Evolutionary conservation across 306 rosid species (phyloP).

Genomic region (Chamaecrista fasciculata): DNA sequence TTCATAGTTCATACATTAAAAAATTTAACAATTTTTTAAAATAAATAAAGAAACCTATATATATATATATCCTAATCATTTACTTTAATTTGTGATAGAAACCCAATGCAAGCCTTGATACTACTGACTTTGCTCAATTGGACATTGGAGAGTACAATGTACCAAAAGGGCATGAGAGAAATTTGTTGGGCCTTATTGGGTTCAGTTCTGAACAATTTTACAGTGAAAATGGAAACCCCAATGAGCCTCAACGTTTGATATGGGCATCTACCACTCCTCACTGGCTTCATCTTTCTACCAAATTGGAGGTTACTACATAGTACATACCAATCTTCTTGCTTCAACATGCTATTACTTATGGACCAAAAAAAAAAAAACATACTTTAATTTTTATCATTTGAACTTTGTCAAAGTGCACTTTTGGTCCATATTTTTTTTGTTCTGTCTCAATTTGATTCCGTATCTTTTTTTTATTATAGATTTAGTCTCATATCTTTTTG

Average conservation of each 20-base stretch:
- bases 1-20: no score
- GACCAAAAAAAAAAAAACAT: no score
- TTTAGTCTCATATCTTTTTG: no score
- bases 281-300: slow-evolving; percentile 44
- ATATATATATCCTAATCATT: no score
- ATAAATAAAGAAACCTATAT: no score
- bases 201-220: slow-evolving; percentile 30
- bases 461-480: no score
- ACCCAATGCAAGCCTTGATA: slow-evolving; percentile 28
- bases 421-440: no score
- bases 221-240: slow-evolving; percentile 30
- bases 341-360: no score
- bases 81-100: slow-evolving; percentile 27
- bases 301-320: slow-evolving; percentile 34
- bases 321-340: neutral
- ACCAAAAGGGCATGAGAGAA: slow-evolving; percentile 35
- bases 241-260: slow-evolving; percentile 19
- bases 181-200: slow-evolving; percentile 39
- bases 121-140: slow-evolving; percentile 24
- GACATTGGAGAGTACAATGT: slow-evolving; percentile 35
- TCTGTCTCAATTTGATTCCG: no score
- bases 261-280: slow-evolving; percentile 35
- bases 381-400: no score
- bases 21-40: no score
- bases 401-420: no score